A percentile compares a stretch with the other conserved stretches of the same genome.
These are phyloP conservation scores for Aleurites moluccanus DNA, from an alignment of 441 rosid species.

Conservation along the genomic window DNA sequence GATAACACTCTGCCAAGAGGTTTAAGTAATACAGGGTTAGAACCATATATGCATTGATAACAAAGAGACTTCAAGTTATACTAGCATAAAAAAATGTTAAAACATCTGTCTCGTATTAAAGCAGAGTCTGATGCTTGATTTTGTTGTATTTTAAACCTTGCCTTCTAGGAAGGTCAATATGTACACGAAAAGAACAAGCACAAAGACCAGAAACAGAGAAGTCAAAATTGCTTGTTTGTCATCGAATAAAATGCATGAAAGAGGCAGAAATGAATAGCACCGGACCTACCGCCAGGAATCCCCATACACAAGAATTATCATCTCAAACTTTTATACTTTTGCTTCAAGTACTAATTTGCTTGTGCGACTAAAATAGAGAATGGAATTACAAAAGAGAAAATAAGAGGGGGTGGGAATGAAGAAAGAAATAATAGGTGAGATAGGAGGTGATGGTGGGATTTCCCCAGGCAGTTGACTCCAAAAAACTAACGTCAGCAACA, in stretches of 20 bases:
- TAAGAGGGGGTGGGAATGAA: too few relatives aligned
- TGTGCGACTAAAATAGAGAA: neutral
- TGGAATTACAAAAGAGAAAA: too few relatives aligned
- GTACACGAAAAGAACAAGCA: neutral
- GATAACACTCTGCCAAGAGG: conserved; percentile 66
- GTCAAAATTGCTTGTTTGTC: neutral
- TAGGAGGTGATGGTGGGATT: neutral
- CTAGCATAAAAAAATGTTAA: neutral
- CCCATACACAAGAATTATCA: neutral
- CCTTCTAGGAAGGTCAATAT: neutral
- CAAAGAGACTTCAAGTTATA: neutral
- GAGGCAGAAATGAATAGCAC: neutral
- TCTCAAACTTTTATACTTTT: neutral
- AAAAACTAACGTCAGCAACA: neutral
- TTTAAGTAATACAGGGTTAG: conserved; percentile 25
- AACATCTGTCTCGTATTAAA: neutral
- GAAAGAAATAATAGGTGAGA: neutral
- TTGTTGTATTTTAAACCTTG: neutral
- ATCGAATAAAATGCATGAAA: neutral
- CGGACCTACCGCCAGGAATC: neutral
- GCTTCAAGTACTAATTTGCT: neutral
- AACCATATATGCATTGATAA: neutral
- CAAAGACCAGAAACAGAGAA: neutral
- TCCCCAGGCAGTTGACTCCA: neutral
- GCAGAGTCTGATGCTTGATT: neutral